Percentiles rank a stretch among this genome's conserved stretches.
Conservation (phyloP, 352 stramenopile species). For the Plasmopara halstedii region DNA sequence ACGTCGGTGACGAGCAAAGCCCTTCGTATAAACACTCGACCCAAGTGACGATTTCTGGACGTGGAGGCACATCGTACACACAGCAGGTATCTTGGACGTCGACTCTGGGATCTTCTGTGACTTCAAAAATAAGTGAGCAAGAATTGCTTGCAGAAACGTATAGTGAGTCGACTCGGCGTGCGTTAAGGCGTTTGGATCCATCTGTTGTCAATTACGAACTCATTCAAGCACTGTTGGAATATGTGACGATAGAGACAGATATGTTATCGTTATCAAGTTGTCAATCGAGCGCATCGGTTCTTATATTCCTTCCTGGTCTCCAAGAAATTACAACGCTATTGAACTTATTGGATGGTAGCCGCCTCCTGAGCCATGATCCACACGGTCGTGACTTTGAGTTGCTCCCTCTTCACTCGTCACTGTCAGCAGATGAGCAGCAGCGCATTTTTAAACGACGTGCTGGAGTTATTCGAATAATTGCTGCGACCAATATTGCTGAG, state of each 20-base stretch:
- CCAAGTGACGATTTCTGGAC: conserved; percentile 53
- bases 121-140: conserved; percentile 11
- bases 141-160: conserved; percentile 47
- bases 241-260: conserved; percentile 61
- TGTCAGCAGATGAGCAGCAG: conserved; percentile 91
- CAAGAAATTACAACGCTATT: conserved; percentile 91
- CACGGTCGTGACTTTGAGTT: conserved; percentile 48
- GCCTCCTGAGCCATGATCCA: conserved; percentile 33
- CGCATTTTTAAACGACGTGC: conserved; percentile 81
- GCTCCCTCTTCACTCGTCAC: conserved; percentile 90
- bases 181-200: conserved; percentile 80
- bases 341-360: conserved; percentile 54
- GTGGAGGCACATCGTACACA: conserved; percentile 50
- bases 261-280: conserved; percentile 18
- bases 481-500: conserved; percentile 96
- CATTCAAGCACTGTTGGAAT: conserved; percentile 83
- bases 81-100: conserved; percentile 57
- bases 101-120: conserved; percentile 11
- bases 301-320: conserved; percentile 94
- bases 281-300: conserved; percentile 70
- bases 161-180: conserved; percentile 80
- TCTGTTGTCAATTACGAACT: conserved; percentile 93
- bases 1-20: conserved; percentile 25
- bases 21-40: conserved; percentile 26
- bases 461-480: conserved; percentile 88